Percentiles rank a stretch among this genome's conserved stretches.
Evolutionary conservation across 345 rosid species (phyloP).

Genomic region (Populus davidiana): DNA sequence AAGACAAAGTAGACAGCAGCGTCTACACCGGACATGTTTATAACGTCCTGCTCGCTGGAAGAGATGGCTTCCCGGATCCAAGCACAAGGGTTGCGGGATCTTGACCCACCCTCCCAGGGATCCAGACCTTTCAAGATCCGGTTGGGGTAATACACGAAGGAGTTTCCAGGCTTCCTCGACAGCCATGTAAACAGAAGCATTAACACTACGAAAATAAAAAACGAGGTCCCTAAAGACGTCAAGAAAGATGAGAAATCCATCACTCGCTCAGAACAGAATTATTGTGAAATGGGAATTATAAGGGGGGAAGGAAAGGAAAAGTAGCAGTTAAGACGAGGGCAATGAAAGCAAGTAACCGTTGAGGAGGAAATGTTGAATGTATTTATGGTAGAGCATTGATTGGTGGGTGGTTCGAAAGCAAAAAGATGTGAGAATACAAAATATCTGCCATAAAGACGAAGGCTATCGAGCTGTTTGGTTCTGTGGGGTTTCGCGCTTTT

Average conservation of each 20-base stretch:
- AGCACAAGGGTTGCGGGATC: conserved; percentile 59
- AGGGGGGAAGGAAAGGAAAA: neutral
- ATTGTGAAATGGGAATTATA: neutral
- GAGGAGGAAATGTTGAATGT: neutral
- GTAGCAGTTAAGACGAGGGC: conserved; percentile 12
- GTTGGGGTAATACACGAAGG: conserved; percentile 68
- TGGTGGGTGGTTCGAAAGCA: neutral
- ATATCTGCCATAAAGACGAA: too few relatives aligned
- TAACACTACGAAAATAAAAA: conserved; percentile 54
- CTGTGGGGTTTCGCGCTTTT: neutral
- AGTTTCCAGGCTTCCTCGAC: conserved; percentile 59
- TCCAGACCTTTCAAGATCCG: conserved; percentile 77
- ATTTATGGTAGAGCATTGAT: conserved; percentile 3
- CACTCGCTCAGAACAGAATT: neutral
- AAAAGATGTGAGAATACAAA: too few relatives aligned
- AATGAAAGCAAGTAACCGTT: neutral
- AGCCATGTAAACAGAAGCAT: conserved; percentile 72
- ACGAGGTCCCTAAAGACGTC: conserved; percentile 79
- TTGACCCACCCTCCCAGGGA: conserved; percentile 61
- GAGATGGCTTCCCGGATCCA: conserved; percentile 74
- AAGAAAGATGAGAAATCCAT: conserved; percentile 80
- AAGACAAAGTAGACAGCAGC: conserved; percentile 92
- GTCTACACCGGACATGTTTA: conserved; percentile 72
- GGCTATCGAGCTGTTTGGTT: too few relatives aligned
- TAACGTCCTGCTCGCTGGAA: conserved; percentile 65